Conservation (phyloP, 371 early-diverging fungal genomes). For the Apophysomyces elegans region DNA sequence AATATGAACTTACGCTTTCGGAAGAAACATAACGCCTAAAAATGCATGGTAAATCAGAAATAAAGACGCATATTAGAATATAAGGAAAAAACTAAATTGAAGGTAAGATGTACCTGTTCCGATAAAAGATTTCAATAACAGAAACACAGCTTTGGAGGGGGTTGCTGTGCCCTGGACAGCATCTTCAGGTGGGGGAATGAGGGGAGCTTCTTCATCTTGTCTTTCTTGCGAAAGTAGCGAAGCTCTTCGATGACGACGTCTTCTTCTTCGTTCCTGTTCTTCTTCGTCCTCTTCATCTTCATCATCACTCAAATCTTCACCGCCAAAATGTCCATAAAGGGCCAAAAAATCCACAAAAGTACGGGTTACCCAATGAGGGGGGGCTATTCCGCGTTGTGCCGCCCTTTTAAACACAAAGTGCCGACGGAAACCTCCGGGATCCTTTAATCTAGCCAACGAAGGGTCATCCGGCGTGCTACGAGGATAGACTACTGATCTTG, state of each 20-base stretch:
- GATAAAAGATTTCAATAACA: conserved; percentile 86
- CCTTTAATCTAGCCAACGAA: conserved; percentile 46
- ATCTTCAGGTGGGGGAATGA: conserved; percentile 59
- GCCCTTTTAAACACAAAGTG: conserved; percentile 83
- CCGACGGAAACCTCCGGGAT: conserved; percentile 92
- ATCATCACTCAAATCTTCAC: conserved; percentile 57
- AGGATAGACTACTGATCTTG: conserved; percentile 45
- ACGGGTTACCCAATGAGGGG: conserved; percentile 76
- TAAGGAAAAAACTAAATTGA: conserved; percentile 21
- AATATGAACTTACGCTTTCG: conserved; percentile 52
- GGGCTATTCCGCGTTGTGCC: conserved; percentile 64
- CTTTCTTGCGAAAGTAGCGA: not conserved
- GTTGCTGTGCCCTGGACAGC: conserved; percentile 78
- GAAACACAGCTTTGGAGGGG: conserved; percentile 81
- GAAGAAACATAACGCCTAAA: conserved; percentile 76
- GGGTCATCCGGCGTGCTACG: conserved; percentile 40
- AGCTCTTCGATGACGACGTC: conserved; percentile 24
- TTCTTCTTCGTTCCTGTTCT: conserved; percentile 28
- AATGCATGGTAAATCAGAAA: not conserved
- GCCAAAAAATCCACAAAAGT: conserved; percentile 94
- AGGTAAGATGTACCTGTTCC: conserved; percentile 62
- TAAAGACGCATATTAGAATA: not conserved
- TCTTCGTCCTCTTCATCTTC: conserved; percentile 32
- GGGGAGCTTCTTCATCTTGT: conserved; percentile 45
- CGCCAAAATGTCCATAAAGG: conserved; percentile 95